Evolutionary conservation across 176 grass and related monocot genomes (phyloP).

Genomic region (Phragmites australis): DNA sequence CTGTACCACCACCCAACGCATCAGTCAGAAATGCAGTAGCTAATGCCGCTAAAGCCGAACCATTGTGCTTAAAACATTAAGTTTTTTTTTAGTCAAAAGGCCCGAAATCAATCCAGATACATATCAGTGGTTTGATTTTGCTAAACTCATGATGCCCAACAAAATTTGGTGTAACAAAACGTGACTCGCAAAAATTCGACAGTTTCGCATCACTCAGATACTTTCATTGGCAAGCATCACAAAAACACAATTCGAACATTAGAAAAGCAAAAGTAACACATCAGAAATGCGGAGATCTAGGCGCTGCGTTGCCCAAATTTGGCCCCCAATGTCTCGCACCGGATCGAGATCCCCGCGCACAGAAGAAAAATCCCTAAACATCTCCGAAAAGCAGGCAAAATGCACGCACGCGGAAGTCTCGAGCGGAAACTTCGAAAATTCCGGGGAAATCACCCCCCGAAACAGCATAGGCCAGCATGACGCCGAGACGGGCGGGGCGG

Average conservation of each 20-base stretch:
- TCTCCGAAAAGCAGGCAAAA: too few species aligned
- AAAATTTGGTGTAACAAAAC: conserved; percentile 1
- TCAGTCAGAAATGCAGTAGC: conserved; percentile 33
- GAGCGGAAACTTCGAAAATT: background rate
- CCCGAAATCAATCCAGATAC: background rate
- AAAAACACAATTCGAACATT: conserved; percentile 35
- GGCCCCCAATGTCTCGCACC: conserved; percentile 30
- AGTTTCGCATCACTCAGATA: conserved; percentile 29
- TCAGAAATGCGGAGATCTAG: conserved; percentile 55
- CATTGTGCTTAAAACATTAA: background rate
- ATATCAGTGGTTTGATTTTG: background rate
- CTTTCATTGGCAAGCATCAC: conserved; percentile 34
- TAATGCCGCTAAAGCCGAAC: background rate
- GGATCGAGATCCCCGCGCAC: conserved; percentile 48
- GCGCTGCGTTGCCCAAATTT: conserved; percentile 56
- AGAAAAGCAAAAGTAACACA: background rate
- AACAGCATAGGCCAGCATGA: background rate
- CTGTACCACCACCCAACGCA: conserved; percentile 50
- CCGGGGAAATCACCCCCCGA: background rate
- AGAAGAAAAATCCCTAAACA: conserved; percentile 7
- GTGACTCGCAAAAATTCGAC: background rate
- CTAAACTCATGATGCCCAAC: background rate
- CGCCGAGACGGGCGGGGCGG: conserved; percentile 2
- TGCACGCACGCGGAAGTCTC: conserved; percentile 25
- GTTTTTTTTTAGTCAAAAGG: background rate